Conservation (phyloP, 495 filamentous ascomycete species). For the Hyaloscypha variabilis region DNA sequence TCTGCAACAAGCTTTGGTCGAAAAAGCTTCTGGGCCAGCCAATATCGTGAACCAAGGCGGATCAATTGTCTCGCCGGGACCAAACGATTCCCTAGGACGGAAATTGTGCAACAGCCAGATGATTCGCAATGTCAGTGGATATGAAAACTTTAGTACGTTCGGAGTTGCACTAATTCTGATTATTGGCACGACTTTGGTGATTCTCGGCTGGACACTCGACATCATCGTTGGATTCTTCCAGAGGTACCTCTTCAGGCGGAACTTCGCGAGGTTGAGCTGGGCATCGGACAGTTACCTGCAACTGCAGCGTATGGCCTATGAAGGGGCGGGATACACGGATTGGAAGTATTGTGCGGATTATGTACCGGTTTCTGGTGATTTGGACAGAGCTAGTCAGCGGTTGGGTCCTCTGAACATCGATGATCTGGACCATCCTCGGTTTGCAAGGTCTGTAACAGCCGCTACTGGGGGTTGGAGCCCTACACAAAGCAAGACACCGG, state of each 20-base stretch:
- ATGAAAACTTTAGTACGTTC: slow-evolving; percentile 27
- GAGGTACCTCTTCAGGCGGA: neutral
- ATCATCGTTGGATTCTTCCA: slow-evolving; percentile 14
- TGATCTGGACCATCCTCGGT: slow-evolving; percentile 8
- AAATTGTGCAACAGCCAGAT: slow-evolving; percentile 23
- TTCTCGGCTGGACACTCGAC: slow-evolving; percentile 13
- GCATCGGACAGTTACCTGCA: slow-evolving; percentile 22
- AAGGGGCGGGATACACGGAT: slow-evolving; percentile 18
- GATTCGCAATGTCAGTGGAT: slow-evolving; percentile 19
- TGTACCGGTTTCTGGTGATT: slow-evolving; percentile 9
- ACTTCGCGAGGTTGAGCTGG: slow-evolving; percentile 22
- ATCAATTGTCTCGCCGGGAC: neutral
- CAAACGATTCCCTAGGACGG: slow-evolving; percentile 1
- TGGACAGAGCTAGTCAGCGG: neutral
- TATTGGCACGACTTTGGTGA: slow-evolving; percentile 1
- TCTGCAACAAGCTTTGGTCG: slow-evolving; percentile 18
- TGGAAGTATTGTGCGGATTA: slow-evolving; percentile 17
- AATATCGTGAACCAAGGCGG: slow-evolving; percentile 10
- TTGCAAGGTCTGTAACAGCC: no score
- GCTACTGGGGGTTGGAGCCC: no score
- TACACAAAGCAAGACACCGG: no score
- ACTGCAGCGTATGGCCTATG: slow-evolving; percentile 26
- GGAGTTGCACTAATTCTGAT: slow-evolving; percentile 22
- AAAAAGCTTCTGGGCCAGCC: slow-evolving; percentile 24
- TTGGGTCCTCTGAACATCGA: neutral